Conservation (phyloP, 1,139 yeast genomes). For the Suhomyces bolitotheri region DNA sequence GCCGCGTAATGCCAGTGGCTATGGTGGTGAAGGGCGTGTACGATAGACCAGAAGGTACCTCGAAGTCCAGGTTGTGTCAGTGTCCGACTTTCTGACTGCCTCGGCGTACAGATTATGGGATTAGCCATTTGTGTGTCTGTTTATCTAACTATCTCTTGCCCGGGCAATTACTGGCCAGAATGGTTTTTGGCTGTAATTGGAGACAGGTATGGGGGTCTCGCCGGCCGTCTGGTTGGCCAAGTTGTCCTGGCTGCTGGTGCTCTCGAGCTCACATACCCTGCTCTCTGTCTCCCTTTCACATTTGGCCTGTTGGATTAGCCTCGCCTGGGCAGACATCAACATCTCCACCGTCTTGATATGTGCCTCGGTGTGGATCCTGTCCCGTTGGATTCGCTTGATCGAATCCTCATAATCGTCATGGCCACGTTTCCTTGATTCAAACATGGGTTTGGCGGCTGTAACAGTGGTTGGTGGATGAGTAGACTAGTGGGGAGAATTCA, state of each 20-base stretch:
- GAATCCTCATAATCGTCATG: slow-evolving; percentile 9
- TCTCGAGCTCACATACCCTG: no score
- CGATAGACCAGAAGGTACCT: no score
- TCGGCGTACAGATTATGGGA: no score
- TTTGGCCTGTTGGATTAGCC: slow-evolving; percentile 4
- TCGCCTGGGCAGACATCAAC: slow-evolving; percentile 23
- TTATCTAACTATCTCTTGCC: no score
- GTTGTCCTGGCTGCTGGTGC: no score
- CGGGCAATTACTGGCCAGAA: slow-evolving; percentile 28
- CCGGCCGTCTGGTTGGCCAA: slow-evolving; percentile 1
- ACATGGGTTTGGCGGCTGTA: slow-evolving; percentile 4
- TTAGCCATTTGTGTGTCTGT: no score
- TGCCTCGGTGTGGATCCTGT: slow-evolving; percentile 31
- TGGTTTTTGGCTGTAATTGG: slow-evolving; percentile 31
- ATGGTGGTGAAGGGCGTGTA: no score
- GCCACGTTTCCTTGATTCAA: slow-evolving; percentile 13
- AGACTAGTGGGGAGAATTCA: no score
- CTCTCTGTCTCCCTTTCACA: slow-evolving; percentile 1
- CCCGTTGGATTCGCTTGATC: slow-evolving; percentile 26
- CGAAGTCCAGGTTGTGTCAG: no score
- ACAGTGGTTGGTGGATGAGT: no score
- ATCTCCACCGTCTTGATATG: slow-evolving; percentile 33
- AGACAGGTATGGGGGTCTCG: slow-evolving; percentile 6
- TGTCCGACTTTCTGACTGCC: no score
- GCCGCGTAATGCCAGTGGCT: no score